phyloP scores from a whole-genome alignment of 495 filamentous ascomycete species.

The Penicillium goetzii region DNA sequence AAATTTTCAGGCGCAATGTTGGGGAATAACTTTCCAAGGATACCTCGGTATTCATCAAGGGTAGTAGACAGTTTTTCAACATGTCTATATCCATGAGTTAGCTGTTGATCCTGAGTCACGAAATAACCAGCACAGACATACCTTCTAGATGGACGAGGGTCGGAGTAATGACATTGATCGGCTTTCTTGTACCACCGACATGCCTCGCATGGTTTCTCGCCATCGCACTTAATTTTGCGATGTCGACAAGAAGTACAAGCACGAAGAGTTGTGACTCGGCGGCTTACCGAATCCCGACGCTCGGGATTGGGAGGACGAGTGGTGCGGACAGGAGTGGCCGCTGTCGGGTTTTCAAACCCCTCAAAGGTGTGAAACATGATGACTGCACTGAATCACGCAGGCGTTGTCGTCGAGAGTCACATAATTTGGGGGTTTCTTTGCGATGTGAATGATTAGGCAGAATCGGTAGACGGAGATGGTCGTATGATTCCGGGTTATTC shows the following conservation, averaged over 20 bases:
- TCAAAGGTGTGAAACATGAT: constrained; percentile 52
- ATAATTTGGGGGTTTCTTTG: constrained; percentile 17
- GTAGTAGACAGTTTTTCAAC: constrained; percentile 49
- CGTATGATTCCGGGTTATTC: constrained; percentile 14
- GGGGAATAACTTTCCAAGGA: constrained; percentile 46
- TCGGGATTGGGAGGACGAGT: constrained; percentile 35
- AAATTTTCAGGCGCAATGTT: constrained; percentile 43
- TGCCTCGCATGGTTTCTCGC: constrained; percentile 51
- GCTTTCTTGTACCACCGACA: constrained; percentile 53
- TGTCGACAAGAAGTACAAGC: constrained; percentile 53
- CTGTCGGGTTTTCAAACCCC: constrained; percentile 42
- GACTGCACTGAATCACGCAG: constrained; percentile 14
- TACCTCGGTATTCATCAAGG: constrained; percentile 42
- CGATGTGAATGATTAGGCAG: background rate
- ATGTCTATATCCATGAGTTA: constrained; percentile 32
- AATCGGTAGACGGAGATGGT: background rate
- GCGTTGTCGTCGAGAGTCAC: constrained; percentile 15
- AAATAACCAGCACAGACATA: constrained; percentile 17
- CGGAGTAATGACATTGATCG: constrained; percentile 49
- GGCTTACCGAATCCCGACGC: constrained; percentile 43
- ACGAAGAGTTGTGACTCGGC: constrained; percentile 45
- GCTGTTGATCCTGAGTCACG: background rate
- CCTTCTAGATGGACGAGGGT: constrained; percentile 46
- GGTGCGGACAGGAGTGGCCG: constrained; percentile 31
- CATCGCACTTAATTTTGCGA: constrained; percentile 55